These are phyloP conservation scores for Cunninghamia lanceolata DNA, from an alignment of 75 land plant species.

Conservation along the genomic window DNA sequence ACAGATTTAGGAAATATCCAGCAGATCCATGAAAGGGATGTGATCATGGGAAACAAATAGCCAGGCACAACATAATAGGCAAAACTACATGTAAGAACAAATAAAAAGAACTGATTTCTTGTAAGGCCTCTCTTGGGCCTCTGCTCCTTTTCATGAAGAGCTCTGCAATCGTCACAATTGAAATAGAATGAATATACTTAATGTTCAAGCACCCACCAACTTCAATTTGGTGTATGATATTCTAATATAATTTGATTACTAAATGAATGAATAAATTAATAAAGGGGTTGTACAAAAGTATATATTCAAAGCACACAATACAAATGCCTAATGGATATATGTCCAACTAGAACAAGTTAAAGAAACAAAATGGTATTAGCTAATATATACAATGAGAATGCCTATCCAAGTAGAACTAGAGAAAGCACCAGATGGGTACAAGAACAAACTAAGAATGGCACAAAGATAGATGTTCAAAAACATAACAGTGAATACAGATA, in stretches of 20 bases:
- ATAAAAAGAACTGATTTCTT: constrained; percentile 32
- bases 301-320: not conserved
- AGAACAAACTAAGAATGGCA: not conserved
- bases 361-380: no score
- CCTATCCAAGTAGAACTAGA: not conserved
- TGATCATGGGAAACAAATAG: constrained; percentile 44
- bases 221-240: no score
- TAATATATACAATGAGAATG: not conserved
- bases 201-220: no score
- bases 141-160: constrained; percentile 51
- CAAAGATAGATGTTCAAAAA: not conserved
- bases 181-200: no score
- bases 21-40: constrained; percentile 59
- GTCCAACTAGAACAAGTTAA: no score
- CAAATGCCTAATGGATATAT: no score
- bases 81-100: no score
- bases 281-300: no score
- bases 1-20: constrained; percentile 48
- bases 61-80: constrained; percentile 63
- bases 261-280: not conserved
- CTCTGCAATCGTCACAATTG: constrained; percentile 24
- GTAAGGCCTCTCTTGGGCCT: no score
- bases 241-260: no score
- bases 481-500: no score
- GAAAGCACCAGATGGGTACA: no score